phyloP scores from a whole-genome alignment of 768 basidiomycete species.

The Royoungia palumana region DNA sequence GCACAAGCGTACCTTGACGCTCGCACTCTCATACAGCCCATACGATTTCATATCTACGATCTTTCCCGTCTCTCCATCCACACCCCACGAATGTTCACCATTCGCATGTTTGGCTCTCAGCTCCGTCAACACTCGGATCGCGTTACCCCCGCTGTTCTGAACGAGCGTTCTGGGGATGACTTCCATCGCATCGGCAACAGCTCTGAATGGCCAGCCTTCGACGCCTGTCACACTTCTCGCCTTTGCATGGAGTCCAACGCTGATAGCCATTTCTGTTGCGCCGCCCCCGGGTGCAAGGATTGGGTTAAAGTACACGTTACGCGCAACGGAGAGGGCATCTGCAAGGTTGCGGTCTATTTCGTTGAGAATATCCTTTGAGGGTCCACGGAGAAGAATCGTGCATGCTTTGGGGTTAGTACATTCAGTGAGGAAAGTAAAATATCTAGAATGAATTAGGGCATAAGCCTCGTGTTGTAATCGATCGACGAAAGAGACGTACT shows the following conservation, averaged over 20 bases:
- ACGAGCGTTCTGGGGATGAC: conserved; percentile 94
- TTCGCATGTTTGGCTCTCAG: conserved; percentile 94
- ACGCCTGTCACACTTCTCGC: conserved; percentile 81
- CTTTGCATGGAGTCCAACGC: conserved; percentile 78
- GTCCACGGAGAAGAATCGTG: conserved; percentile 95
- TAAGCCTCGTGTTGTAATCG: background rate
- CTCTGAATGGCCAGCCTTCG: conserved; percentile 87
- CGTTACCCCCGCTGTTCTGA: conserved; percentile 95
- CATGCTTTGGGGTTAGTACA: conserved; percentile 92
- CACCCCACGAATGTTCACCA: conserved; percentile 88
- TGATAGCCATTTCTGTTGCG: conserved; percentile 97
- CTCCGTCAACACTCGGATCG: conserved; percentile 89
- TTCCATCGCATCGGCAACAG: conserved; percentile 95
- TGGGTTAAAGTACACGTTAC: conserved; percentile 97
- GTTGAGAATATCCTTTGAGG: conserved; percentile 96
- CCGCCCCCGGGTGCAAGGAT: conserved; percentile 92
- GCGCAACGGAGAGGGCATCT: conserved; percentile 95
- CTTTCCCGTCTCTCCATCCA: conserved; percentile 95
- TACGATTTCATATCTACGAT: conserved; percentile 94
- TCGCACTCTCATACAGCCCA: conserved; percentile 92
- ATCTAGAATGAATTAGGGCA: conserved; percentile 45
- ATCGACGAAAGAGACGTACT: conserved; percentile 40
- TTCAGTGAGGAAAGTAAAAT: conserved; percentile 96
- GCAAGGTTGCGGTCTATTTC: conserved; percentile 98
- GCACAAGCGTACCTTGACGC: conserved; percentile 67